These are phyloP conservation scores for Eucalyptus urophylla DNA, from an alignment of 345 rosid species.

Conservation along the genomic window DNA sequence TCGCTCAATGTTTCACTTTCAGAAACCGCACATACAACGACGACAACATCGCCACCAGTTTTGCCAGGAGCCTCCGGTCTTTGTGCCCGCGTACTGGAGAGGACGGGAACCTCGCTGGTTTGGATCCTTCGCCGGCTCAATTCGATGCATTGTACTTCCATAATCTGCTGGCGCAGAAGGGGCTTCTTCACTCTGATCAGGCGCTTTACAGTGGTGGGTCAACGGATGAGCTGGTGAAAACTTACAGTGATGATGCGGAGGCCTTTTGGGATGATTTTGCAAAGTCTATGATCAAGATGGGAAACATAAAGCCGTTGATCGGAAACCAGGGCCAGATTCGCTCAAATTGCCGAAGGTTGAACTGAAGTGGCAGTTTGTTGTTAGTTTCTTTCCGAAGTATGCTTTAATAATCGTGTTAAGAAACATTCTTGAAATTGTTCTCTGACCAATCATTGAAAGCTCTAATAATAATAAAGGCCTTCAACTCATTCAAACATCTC, in stretches of 20 bases:
- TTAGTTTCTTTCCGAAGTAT: not conserved
- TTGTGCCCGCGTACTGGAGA: slow-evolving; percentile 16
- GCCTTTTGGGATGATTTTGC: slow-evolving; percentile 24
- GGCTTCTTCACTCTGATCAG: slow-evolving; percentile 21
- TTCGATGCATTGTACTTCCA: slow-evolving; percentile 10
- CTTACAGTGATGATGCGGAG: not conserved
- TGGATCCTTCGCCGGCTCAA: slow-evolving; percentile 1
- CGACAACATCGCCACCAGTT: slow-evolving; percentile 15
- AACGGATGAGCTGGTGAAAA: not conserved
- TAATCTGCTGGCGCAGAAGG: slow-evolving; percentile 6
- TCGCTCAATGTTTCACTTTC: slow-evolving; percentile 6
- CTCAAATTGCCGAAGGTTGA: slow-evolving; percentile 14
- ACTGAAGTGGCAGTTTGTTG: not conserved
- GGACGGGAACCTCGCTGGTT: not conserved
- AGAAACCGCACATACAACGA: slow-evolving; percentile 13
- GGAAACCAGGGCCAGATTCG: slow-evolving; percentile 34
- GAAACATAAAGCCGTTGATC: slow-evolving; percentile 30
- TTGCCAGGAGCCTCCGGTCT: slow-evolving; percentile 6
- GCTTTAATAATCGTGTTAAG: not conserved
- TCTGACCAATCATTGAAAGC: not conserved
- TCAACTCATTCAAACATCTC: not conserved
- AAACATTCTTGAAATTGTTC: not conserved
- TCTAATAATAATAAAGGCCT: not conserved
- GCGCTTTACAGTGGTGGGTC: slow-evolving; percentile 7
- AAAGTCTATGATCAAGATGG: slow-evolving; percentile 41